Base-by-base conservation (phyloP, 2,329 filamentous ascomycete genomes). In the Neofusicoccum sp. region DNA sequence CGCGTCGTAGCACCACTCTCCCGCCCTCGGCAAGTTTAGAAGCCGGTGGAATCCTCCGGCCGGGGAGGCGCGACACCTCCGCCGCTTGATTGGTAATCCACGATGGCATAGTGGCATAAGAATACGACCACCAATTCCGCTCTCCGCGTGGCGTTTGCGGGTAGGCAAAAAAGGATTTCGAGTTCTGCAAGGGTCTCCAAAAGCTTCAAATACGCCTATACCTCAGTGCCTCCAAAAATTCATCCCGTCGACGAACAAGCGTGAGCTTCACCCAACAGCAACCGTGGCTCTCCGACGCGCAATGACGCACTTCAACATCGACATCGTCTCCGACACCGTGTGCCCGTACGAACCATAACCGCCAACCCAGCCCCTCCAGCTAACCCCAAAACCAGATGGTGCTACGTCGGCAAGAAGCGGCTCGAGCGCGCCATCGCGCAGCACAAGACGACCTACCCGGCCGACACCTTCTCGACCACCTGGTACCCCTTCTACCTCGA, bases 401-500 rank as follows among this genome's bases (percentile, higher is more conserved):
- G 92, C 82, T 95, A 93, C 75, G 81, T 96, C 14, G 92, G 92
- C 76, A 90, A 91, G 73, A 87, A 87, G 66, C 87, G 90, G 41
- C 85, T 96, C 43, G 85, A 89, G 56, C 84, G 84, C 65, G 91
- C 89, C 66, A 94, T 96, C 65, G 74, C 80, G 7, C 75, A 84
- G 34, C 91, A 91, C 79, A 84, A 85, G 70, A 80, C 84, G 69
- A 80, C 82, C 43, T 81, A 91, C 68, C 87, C 89, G 0, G 76
- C 82, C 43, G 89, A 94, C 77, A 90, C 83, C 22, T 93, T 96
- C 78, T 84, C 82, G 50, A 86, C 90, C 12, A 84, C 83, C 65
- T 96, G 91, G 90, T 83, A 85, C 65, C 89, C 92, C 1, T 96
- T 91, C 79, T 93, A 94, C 74, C 85, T 96, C 59, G 88, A 93